Evolutionary conservation across 805 yeast species (phyloP).

Genomic region (Cyberlindnera galapagoensis): DNA sequence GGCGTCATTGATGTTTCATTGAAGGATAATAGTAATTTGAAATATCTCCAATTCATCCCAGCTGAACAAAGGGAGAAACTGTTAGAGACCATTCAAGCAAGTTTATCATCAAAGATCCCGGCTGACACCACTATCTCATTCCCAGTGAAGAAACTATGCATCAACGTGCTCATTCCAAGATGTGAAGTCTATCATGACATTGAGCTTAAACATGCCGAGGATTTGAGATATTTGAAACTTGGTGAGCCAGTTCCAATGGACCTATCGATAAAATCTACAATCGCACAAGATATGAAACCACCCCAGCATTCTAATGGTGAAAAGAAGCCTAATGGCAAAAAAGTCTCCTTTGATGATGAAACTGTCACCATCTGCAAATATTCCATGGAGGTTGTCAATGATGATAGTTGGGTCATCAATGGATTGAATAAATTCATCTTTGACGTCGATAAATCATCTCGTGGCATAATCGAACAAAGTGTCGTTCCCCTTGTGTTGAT

Average conservation of each 20-base stretch:
- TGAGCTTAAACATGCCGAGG: conserved; percentile 32
- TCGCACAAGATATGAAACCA: conserved; percentile 10
- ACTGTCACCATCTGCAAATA: conserved; percentile 25
- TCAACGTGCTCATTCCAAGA: conserved; percentile 58
- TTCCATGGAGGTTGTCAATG: conserved; percentile 41
- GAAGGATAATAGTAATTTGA: not conserved
- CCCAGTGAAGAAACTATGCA: conserved; percentile 25
- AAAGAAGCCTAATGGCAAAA: conserved; percentile 6
- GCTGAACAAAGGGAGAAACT: conserved; percentile 1
- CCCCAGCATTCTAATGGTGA: conserved; percentile 1
- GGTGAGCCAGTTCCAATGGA: conserved; percentile 55
- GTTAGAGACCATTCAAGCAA: not conserved
- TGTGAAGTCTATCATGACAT: conserved; percentile 55
- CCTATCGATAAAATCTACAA: conserved; percentile 32
- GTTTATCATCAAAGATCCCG: not conserved
- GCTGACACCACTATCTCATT: conserved; percentile 1
- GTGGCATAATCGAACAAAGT: conserved; percentile 7
- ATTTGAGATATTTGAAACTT: conserved; percentile 39
- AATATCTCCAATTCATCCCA: not conserved
- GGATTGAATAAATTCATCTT: conserved; percentile 60
- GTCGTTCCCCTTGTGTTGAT: conserved; percentile 42
- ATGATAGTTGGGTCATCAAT: conserved; percentile 75
- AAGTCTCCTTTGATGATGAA: conserved; percentile 20
- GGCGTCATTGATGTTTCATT: not conserved
- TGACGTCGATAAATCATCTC: conserved; percentile 25